Evolutionary conservation across 768 basidiomycete genomes (phyloP), one percentile per base, ranked within the genome.

Genomic region (Boletus edulis): DNA sequence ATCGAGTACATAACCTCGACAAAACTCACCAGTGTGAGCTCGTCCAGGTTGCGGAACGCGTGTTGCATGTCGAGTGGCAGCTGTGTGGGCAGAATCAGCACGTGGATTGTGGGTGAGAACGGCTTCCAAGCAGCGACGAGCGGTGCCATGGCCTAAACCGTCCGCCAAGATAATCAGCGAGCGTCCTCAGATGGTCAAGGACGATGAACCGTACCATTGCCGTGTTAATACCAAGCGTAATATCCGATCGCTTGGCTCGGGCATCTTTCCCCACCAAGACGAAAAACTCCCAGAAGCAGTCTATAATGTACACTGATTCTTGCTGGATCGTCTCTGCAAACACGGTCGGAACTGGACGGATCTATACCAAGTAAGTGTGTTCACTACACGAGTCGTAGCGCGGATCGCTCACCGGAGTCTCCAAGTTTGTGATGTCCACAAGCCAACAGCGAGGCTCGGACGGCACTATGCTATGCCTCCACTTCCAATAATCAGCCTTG

Each of bases 221-320:
- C 35, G 81, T 64, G 46, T 76, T 67, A 9, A 92, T 64, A 3
- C 83, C 91, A 24, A 89, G 71, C 43, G 74, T 76, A 50, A 93
- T 91, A 46, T 84, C 79, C 46, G 68, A 66, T 51, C 84, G 78
- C 34, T 80, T 74, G 31, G 78, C 78, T 49, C 89, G 79, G n/a
- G 87, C 89, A 20, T 81, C 75, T 46, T 72, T 74, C 13, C 87
- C 87, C 14, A 94, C 83, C 29, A 93, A 53, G 17, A 93, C 80
- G 61, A 89, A 93, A 43, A 87, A 73, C 70, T 94, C 91, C 83
- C 89, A 90, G 18, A 84, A 72, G 63, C 87, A 91, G 64, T 93
- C 86, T 37, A 90, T 66, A 46, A 92, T 72, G 61, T 84, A 85
- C 8, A 91, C 80, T 15, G 76, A 80, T 17, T 68, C 67, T 48